phyloP scores from a whole-genome alignment of 75 land plant genomes.

The Picea sitchensis region DNA sequence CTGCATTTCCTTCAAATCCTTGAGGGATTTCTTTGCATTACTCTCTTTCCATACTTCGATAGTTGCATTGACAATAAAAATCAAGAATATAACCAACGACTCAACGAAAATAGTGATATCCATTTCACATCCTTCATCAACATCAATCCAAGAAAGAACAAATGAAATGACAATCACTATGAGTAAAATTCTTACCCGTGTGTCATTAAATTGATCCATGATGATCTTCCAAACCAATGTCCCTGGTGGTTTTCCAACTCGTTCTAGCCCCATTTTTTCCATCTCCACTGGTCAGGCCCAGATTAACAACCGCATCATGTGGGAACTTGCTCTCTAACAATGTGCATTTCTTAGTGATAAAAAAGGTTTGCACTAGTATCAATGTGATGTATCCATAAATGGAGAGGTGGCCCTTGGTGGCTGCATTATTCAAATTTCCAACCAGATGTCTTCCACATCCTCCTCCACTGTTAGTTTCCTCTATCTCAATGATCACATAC shows the following conservation, averaged over 20 bases:
- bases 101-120: conserved; percentile 71
- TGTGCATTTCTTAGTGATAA: too few species aligned
- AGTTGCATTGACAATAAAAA: conserved; percentile 69
- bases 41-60: conserved; percentile 92
- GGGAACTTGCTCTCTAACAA: too few species aligned
- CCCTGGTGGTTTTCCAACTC: conserved; percentile 69
- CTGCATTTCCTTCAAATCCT: conserved; percentile 44
- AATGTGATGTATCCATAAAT: too few species aligned
- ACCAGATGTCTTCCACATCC: too few species aligned
- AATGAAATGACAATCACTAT: conserved; percentile 71
- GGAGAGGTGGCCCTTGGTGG: too few species aligned
- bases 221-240: conserved; percentile 56
- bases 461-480: too few species aligned
- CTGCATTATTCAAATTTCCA: too few species aligned
- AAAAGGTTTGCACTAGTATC: too few species aligned
- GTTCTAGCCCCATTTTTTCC: conserved; percentile 50
- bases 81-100: conserved; percentile 75
- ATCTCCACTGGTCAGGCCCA: conserved; percentile 36
- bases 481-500: too few species aligned
- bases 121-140: conserved; percentile 24
- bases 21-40: conserved; percentile 85
- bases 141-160: conserved; percentile 53
- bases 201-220: conserved; percentile 72
- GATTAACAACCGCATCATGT: conserved; percentile 14
- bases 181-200: conserved; percentile 59